Percentiles rank a stretch among this genome's conserved stretches.
Evolutionary conservation across 2,329 filamentous ascomycete species (phyloP).

Genomic region (Plenodomus biglobosus): DNA sequence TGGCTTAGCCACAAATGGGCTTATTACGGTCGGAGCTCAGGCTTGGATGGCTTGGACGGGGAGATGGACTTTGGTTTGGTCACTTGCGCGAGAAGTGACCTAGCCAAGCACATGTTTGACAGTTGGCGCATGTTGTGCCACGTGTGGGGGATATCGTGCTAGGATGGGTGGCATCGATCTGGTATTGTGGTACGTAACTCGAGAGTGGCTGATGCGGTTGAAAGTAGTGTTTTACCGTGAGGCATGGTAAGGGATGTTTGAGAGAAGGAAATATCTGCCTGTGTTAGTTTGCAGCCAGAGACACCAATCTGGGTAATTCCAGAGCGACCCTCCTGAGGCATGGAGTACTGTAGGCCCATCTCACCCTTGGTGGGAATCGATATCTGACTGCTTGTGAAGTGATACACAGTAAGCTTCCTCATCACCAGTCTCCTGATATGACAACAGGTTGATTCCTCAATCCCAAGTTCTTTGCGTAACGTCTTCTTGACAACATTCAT

Average conservation of each 20-base stretch:
- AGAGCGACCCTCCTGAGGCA: background rate
- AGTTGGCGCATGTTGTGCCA: conserved; percentile 29
- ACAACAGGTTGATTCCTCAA: background rate
- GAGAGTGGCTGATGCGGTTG: conserved; percentile 13
- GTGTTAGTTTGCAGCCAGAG: background rate
- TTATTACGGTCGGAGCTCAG: too few species aligned
- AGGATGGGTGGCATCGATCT: conserved; percentile 14
- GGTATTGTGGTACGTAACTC: conserved; percentile 22
- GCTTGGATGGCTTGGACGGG: too few species aligned
- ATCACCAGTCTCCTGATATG: background rate
- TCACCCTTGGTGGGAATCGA: background rate
- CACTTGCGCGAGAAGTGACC: conserved; percentile 2
- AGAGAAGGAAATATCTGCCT: background rate
- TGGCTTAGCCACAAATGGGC: too few species aligned
- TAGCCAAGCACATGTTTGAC: conserved; percentile 24
- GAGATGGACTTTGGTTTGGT: too few species aligned
- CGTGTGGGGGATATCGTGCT: conserved; percentile 29
- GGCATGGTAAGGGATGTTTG: conserved; percentile 6
- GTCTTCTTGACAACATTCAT: background rate
- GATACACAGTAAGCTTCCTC: conserved; percentile 5
- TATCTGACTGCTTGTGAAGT: conserved; percentile 2
- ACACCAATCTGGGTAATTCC: background rate
- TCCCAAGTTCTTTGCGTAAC: background rate
- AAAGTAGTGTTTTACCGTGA: conserved; percentile 11
- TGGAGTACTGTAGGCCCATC: background rate